These are phyloP conservation scores for Lactarius sp. DNA, from an alignment of 768 basidiomycete species.

Conservation along the genomic window DNA sequence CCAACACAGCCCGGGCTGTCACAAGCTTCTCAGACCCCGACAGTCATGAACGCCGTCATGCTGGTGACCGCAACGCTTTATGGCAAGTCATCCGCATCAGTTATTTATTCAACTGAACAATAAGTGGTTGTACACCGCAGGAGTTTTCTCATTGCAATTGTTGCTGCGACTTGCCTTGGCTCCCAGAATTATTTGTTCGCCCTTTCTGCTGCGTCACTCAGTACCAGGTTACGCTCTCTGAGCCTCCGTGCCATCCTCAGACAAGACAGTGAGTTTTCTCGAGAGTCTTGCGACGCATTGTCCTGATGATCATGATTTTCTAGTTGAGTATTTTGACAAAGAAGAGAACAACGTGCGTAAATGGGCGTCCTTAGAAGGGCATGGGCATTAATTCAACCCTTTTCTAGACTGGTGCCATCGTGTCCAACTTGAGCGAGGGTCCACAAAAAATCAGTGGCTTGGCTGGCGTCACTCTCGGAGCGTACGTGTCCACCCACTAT, in stretches of 20 bases:
- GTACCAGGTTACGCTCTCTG: conserved; percentile 58
- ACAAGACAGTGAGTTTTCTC: conserved; percentile 61
- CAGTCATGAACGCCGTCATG: conserved; percentile 38
- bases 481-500: conserved; percentile 34
- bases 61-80: conserved; percentile 63
- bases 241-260: conserved; percentile 74
- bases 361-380: not conserved
- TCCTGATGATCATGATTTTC: not conserved
- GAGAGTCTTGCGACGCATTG: conserved; percentile 12
- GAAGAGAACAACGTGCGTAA: conserved; percentile 66
- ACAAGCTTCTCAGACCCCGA: conserved; percentile 43
- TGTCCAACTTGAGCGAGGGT: conserved; percentile 69
- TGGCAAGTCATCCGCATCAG: conserved; percentile 38
- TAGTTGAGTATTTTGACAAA: conserved; percentile 82
- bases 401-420: conserved; percentile 66
- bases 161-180: conserved; percentile 52
- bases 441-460: conserved; percentile 83
- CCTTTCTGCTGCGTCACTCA: conserved; percentile 58
- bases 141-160: conserved; percentile 70
- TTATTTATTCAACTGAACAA: not conserved
- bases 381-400: conserved; percentile 17
- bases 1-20: conserved; percentile 40
- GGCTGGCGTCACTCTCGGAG: conserved; percentile 78
- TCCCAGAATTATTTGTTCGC: conserved; percentile 65
- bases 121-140: conserved; percentile 33